Base-by-base conservation (phyloP, 352 stramenopile genomes). In the Pythium coloratum region DNA sequence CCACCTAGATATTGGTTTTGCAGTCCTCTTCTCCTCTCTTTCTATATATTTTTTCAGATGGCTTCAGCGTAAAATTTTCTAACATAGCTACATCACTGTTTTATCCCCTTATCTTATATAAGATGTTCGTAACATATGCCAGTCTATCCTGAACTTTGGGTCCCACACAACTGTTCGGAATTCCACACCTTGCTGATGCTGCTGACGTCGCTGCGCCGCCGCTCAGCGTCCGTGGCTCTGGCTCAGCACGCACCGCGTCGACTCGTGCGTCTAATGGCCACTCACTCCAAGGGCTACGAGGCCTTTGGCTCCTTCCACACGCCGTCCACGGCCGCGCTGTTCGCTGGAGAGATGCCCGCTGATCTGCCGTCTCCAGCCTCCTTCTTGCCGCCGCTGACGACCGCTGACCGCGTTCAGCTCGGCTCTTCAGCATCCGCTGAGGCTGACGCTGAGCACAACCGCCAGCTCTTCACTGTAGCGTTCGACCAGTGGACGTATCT, bases 401-500 rank as follows among this genome's bases (percentile, higher is more conserved):
- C 24, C 32, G 33, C 30, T 5, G 62, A 67, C 20, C 49, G 33
- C 10, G 42, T 64, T 5, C 4, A 32, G 40, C 66, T 36, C 24
- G 8, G 40, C 47, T 6, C 13, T 14, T 16, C 18, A 7, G 13
- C 60, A 3, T 28, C 26, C 3, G 10, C 49, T 14, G n/a, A 38
- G 13, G 40, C 38, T 12, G 1, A 30, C 28, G 28, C 40, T 3
- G 33, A 28, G 3, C 18, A n/a, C 20, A 90, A 80, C 53, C 70
- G 69, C 8, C 30, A 54, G 50, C 73, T 82, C 20, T 94, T 92
- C 54, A 74, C 80, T 3, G 60, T 91, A 42, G 82, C 89, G 44
- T 71, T 88, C 9, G 18, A 70, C 0, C 69, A 54, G 14, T 98
- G 92, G 92, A 96, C 86, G 36, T 98, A 97, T 71, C 64, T 98